Evolutionary conservation across 1,284 basidiomycete genomes (phyloP).

Genomic region (Microbotryum saponariae): DNA sequence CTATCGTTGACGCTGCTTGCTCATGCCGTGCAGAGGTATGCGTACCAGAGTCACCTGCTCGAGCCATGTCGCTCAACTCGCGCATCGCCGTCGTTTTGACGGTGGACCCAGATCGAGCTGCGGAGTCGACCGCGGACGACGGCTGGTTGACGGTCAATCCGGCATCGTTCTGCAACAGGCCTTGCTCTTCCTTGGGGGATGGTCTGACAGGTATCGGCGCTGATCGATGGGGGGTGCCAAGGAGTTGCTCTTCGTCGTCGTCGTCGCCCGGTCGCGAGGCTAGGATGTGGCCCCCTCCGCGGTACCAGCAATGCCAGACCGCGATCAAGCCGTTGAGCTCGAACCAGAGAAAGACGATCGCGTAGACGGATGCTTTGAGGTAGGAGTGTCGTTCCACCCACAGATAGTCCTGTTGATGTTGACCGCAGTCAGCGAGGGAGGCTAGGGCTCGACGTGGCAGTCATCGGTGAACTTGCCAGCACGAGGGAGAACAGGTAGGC

Average conservation of each 20-base stretch:
- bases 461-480: slow-evolving; percentile 2
- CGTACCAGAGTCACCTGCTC: neutral
- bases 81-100: neutral
- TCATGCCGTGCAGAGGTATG: neutral
- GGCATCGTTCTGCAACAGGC: neutral
- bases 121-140: no score
- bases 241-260: slow-evolving; percentile 9
- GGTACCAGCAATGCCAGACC: slow-evolving; percentile 9
- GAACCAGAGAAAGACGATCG: neutral
- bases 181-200: neutral
- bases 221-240: neutral
- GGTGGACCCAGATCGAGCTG: neutral
- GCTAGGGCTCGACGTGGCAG: no score
- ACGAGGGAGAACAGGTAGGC: slow-evolving; percentile 6
- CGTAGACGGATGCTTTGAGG: neutral
- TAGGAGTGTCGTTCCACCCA: neutral
- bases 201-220: no score
- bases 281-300: slow-evolving; percentile 1
- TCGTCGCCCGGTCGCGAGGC: neutral
- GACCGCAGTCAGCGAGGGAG: no score
- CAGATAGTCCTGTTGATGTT: slow-evolving; percentile 11
- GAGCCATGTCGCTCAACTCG: neutral
- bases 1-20: neutral
- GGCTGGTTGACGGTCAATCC: neutral
- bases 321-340: slow-evolving; percentile 9